These are phyloP conservation scores for Xylariaceae sp. DNA, from an alignment of 2,329 filamentous ascomycete genomes.

Conservation along the genomic window DNA sequence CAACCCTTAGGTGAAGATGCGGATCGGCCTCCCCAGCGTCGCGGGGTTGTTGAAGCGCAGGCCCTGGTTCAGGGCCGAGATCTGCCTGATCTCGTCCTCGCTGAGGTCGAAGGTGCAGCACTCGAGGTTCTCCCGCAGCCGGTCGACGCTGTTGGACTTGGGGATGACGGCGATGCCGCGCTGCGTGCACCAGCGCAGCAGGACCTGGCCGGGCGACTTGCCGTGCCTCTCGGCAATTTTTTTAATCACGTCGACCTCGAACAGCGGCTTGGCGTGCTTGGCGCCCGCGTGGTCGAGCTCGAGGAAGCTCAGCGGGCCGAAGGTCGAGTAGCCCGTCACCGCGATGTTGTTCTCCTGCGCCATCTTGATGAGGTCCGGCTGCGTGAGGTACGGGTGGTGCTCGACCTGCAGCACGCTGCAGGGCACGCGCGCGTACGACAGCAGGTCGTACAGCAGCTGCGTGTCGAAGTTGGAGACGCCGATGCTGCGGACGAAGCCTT, in stretches of 20 bases:
- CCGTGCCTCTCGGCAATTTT: constrained; percentile 44
- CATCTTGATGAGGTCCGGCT: constrained; percentile 45
- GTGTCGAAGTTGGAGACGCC: constrained; percentile 79
- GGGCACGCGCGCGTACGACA: constrained; percentile 67
- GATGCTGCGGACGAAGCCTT: constrained; percentile 64
- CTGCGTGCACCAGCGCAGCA: constrained; percentile 60
- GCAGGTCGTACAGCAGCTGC: constrained; percentile 67
- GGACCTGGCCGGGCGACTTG: constrained; percentile 56
- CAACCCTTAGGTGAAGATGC: constrained; percentile 22
- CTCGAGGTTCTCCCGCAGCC: constrained; percentile 46
- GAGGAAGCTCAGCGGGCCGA: constrained; percentile 44
- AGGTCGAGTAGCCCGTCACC: constrained; percentile 58
- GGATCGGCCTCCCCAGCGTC: constrained; percentile 13
- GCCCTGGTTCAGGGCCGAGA: constrained; percentile 40
- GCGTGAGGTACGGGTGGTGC: constrained; percentile 72
- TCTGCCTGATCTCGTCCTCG: constrained; percentile 45
- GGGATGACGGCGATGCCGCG: constrained; percentile 53
- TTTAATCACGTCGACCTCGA: constrained; percentile 36
- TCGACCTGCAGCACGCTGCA: constrained; percentile 79
- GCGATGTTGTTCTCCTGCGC: constrained; percentile 49
- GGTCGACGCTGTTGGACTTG: constrained; percentile 48
- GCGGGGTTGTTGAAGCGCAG: constrained; percentile 51
- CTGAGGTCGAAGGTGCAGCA: constrained; percentile 45
- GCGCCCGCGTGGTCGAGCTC: constrained; percentile 20
- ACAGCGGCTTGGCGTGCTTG: constrained; percentile 20